Base-by-base conservation (phyloP, 805 yeast species). In the Kluyveromyces aestuarii region DNA sequence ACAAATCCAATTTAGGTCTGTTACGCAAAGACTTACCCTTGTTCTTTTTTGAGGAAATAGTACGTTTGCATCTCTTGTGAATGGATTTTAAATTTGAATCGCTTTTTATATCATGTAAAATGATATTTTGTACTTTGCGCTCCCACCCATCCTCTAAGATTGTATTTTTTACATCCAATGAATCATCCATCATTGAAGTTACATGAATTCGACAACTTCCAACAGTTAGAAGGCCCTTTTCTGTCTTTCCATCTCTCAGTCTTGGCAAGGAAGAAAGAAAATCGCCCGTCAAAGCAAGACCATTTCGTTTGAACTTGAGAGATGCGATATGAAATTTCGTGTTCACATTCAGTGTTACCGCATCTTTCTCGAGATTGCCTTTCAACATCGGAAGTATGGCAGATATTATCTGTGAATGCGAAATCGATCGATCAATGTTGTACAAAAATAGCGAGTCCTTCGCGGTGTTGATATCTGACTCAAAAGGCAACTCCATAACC, bases 351-450 rank as follows among this genome's bases (percentile, higher is more conserved):
- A 19, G 82, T 62, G 10, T 72, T 70, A 30, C 81, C 58, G 17
- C 77, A 64, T 47, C 75, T 73, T 11, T 84, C 55, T 36, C 68
- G 59, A 1, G 84, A 37, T 69, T 43, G 2, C 33, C 19, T 16
- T 43, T 17, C 14, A 27, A 8, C 11, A 11, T 38, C 2, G 19
- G 69, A 48, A 83, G 79, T 52, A 63, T 71, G 8, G 78, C 78
- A 16, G 77, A 60, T 14, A 88, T 68, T 46, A 68, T 67, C 63
- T 33, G 39, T 10, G 80, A 81, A 55, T 82, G 87, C 0, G 95
- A 83, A 7, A 83, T 60, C 14, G 80, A 79, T 4, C 79, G 77
- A 50, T 76, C 81, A 17, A 87, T 70, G 1, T 96, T 96, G 65
- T 82, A 86, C 17, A 89, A 59, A 60, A 89, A 88, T 47, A 88